Percentiles rank a stretch among this genome's conserved stretches.
phyloP scores from a whole-genome alignment of 768 basidiomycete species.

The Tubosaeta sp. region DNA sequence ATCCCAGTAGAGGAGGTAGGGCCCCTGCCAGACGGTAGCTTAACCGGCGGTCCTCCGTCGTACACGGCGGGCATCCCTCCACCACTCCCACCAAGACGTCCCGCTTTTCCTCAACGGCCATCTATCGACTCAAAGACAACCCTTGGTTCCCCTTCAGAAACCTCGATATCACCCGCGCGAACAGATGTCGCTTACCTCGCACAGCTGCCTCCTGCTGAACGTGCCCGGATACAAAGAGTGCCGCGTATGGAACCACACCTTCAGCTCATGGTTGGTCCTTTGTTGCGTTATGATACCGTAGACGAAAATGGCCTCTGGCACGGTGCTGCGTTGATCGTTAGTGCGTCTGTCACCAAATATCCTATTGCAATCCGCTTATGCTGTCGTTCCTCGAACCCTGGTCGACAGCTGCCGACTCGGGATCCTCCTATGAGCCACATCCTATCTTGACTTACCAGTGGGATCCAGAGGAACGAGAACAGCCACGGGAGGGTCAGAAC shows the following conservation, averaged over 20 bases:
- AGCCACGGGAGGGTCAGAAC: conserved; percentile 13
- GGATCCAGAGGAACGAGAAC: conserved; percentile 51
- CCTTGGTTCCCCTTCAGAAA: conserved; percentile 19
- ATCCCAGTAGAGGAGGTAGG: conserved; percentile 52
- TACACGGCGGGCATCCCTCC: conserved; percentile 34
- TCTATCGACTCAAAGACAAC: conserved; percentile 26
- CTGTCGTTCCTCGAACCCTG: background rate
- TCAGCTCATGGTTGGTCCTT: conserved; percentile 88
- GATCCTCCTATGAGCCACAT: conserved; percentile 72
- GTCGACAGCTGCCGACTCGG: conserved; percentile 64
- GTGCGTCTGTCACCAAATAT: conserved; percentile 44
- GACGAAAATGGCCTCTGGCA: conserved; percentile 77
- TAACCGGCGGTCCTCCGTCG: conserved; percentile 53
- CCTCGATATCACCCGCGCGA: conserved; percentile 2
- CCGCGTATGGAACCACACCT: conserved; percentile 78
- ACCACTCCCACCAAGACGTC: conserved; percentile 40
- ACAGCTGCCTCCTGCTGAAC: conserved; percentile 56
- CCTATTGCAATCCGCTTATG: conserved; percentile 1
- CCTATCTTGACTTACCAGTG: conserved; percentile 68
- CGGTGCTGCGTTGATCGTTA: conserved; percentile 86
- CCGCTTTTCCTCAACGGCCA: conserved; percentile 2
- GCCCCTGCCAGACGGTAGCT: conserved; percentile 55
- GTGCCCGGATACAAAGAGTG: conserved; percentile 53
- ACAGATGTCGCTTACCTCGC: conserved; percentile 37
- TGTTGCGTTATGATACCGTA: conserved; percentile 87